Evolutionary conservation across 176 grass and related monocot genomes (phyloP).

Genomic region (Leersia perrieri): DNA sequence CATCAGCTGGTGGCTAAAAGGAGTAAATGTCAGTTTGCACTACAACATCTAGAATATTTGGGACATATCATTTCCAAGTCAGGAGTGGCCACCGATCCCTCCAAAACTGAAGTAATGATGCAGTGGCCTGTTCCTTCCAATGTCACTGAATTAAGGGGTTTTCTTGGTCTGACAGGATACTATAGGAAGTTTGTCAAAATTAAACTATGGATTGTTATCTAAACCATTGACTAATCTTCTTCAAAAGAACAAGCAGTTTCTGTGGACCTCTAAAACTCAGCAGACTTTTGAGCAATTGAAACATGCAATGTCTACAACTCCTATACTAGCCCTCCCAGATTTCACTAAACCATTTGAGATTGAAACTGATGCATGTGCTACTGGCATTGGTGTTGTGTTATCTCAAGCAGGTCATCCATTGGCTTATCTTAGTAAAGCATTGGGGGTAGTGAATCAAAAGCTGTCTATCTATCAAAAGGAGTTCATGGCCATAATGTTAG

Average conservation of each 20-base stretch:
- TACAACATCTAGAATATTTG: background rate
- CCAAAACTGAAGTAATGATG: background rate
- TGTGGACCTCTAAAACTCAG: rapidly evolving
- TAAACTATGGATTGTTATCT: background rate
- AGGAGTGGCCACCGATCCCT: background rate
- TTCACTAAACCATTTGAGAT: background rate
- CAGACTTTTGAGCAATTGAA: background rate
- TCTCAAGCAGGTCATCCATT: background rate
- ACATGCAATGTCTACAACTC: background rate
- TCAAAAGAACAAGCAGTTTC: rapidly evolving
- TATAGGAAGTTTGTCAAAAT: background rate
- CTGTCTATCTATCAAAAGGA: background rate
- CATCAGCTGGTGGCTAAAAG: background rate
- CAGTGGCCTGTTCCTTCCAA: background rate
- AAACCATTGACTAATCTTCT: rapidly evolving
- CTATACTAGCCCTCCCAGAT: rapidly evolving
- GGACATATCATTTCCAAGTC: background rate
- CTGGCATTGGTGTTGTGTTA: background rate
- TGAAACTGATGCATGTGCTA: background rate
- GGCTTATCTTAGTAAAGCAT: background rate
- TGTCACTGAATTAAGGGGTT: background rate
- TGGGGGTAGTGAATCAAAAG: rapidly evolving
- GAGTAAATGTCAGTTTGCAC: background rate
- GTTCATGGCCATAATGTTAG: background rate
- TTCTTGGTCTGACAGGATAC: background rate